These are phyloP conservation scores for Apiospora marii DNA, from an alignment of 2,329 filamentous ascomycete genomes.

Conservation along the genomic window DNA sequence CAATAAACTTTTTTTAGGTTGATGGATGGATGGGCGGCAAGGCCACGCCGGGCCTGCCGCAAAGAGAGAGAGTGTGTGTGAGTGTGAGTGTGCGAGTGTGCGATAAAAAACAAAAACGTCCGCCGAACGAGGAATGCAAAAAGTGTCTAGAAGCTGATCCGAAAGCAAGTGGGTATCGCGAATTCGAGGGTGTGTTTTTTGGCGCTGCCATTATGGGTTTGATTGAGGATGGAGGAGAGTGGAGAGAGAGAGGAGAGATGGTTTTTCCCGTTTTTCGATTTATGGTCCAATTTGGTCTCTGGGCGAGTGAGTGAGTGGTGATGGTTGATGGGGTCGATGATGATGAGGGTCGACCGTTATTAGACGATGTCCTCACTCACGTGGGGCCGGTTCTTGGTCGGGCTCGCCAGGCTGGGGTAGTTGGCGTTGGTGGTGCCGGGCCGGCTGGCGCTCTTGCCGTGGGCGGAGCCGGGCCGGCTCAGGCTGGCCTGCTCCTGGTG, in stretches of 20 bases:
- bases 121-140: not conserved
- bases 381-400: not conserved
- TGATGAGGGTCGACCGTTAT: not conserved
- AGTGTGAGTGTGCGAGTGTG: not conserved
- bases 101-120: not conserved
- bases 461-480: not conserved
- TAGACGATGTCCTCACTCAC: not conserved
- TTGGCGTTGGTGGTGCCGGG: conserved; percentile 8
- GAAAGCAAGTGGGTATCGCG: conserved; percentile 14
- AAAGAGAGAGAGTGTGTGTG: not conserved
- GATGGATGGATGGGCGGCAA: not conserved
- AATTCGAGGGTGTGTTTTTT: not conserved
- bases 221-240: conserved; percentile 2
- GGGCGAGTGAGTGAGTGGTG: not conserved
- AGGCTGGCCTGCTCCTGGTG: not conserved
- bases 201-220: not conserved
- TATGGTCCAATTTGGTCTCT: conserved; percentile 5
- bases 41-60: not conserved
- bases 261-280: not conserved
- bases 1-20: not conserved
- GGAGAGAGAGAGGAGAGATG: not conserved
- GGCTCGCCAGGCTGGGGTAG: conserved; percentile 1
- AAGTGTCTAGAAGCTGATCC: not conserved
- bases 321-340: not conserved
- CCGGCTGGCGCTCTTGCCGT: not conserved